Base-by-base conservation (phyloP, 106 monocot genomes). In the Acorus calamus region DNA sequence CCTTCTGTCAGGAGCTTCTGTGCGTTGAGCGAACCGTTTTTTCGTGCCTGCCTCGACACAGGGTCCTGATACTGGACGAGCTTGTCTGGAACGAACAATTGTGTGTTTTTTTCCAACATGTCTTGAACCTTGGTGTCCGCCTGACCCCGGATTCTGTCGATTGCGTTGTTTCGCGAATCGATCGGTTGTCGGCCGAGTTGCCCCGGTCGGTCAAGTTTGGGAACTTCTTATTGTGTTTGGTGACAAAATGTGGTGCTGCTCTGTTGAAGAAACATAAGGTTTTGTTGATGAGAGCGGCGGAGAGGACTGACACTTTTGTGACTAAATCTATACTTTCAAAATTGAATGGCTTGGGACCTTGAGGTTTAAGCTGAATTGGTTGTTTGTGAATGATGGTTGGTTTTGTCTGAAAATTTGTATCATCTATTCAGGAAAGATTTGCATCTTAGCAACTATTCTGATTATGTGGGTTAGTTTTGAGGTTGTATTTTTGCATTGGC, bases 261-360 rank as follows among this genome's bases (percentile, higher is more conserved):
- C 28, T 28, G 28, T 62, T 55, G 4, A 68, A 63, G 9, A 13
- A 50, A 60, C 76, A 87, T 52, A 78, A 69, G 62, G 45, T 10
- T 72, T 71, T 59, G 11, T 59, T 96, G 59, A 65, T 73, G 67
- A 78, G 66, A 64, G 73, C 80, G 6, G 79, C 82, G 45, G 72
- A 76, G 71, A 86, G 62, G 79, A 96, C 94, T 3, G 73, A 77
- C 44, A 96, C 90, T 10, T 82, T 96, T 67, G 52, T 90, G 9
- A 87, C 87, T 1, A 90, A 80, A 73, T 87, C 94, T 53, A 74
- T 94, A 74, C 8, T 94, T 11, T 76, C 77, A 44, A 86, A 81
- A 65, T 66, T 94, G 61, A 50, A 41, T 60, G 49, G 28, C 28
- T 28, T 28, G 28, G 0, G 28, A 28, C 28, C 28, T 28, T 28